phyloP scores from a whole-genome alignment of 352 stramenopile species.

The Thalassiosira delicatula region DNA sequence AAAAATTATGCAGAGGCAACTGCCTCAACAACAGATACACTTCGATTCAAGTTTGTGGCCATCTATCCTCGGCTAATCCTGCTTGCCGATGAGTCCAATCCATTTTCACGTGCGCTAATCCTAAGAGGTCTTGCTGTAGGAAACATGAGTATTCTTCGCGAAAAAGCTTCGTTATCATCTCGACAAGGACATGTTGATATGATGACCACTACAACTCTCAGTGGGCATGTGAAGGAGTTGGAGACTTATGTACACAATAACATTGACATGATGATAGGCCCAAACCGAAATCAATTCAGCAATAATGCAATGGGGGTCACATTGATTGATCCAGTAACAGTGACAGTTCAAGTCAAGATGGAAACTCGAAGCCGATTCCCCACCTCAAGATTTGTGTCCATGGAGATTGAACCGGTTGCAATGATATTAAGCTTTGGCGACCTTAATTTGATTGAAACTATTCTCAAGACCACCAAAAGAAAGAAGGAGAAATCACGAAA shows the following conservation, averaged over 20 bases:
- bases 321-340: constrained; percentile 82
- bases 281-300: not conserved
- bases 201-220: constrained; percentile 38
- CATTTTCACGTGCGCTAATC: constrained; percentile 77
- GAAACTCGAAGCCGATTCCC: constrained; percentile 59
- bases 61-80: constrained; percentile 80
- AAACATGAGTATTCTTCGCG: constrained; percentile 58
- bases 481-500: constrained; percentile 32
- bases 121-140: constrained; percentile 73
- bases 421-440: constrained; percentile 80
- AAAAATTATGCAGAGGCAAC: not conserved
- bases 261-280: constrained; percentile 42
- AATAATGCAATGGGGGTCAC: constrained; percentile 53
- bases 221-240: constrained; percentile 42
- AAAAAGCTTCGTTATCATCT: constrained; percentile 22
- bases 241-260: constrained; percentile 45
- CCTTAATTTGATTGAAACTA: constrained; percentile 73
- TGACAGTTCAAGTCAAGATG: constrained; percentile 64
- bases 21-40: constrained; percentile 2
- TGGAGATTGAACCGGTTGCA: constrained; percentile 79
- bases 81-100: constrained; percentile 79
- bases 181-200: constrained; percentile 30
- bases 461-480: constrained; percentile 53
- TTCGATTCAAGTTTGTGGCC: constrained; percentile 64
- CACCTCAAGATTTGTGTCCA: constrained; percentile 62